Conservation (phyloP, 208 protist species). For the Acanthamoeba healyi region DNA sequence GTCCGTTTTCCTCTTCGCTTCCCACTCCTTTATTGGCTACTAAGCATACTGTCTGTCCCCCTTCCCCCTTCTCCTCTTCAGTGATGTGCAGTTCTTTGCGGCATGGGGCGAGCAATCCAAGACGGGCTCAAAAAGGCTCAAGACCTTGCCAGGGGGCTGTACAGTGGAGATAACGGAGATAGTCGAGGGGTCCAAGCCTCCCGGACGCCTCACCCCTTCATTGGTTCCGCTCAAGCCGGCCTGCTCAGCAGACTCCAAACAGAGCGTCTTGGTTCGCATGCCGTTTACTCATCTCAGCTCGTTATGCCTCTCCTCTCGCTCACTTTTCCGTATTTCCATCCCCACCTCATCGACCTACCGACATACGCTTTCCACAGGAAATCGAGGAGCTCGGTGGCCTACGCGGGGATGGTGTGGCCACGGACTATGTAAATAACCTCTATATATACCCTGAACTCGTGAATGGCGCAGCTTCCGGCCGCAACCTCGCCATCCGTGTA, state of each 20-base stretch:
- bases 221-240: conserved; percentile 1
- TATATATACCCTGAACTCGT: conserved; percentile 59
- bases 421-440: conserved; percentile 55
- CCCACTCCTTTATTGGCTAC: too few species aligned
- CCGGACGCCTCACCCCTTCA: not conserved
- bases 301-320: not conserved
- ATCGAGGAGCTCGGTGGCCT: conserved; percentile 36
- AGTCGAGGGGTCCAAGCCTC: not conserved
- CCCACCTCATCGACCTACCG: not conserved
- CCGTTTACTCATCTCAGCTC: not conserved
- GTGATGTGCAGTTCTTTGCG: not conserved
- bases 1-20: not conserved
- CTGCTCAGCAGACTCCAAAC: not conserved
- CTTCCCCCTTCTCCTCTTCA: not conserved
- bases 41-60: too few species aligned
- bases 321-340: not conserved
- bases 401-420: conserved; percentile 20
- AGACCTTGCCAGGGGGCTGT: not conserved
- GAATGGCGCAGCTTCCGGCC: not conserved
- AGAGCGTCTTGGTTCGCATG: not conserved
- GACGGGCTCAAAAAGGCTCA: conserved; percentile 29
- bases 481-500: conserved; percentile 62
- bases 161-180: conserved; percentile 24
- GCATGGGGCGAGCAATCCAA: conserved; percentile 45
- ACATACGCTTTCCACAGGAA: not conserved